A percentile compares a stretch with the other conserved stretches of the same genome.
Evolutionary conservation across 2,329 filamentous ascomycete genomes (phyloP).

Genomic region (Alternaria solani): DNA sequence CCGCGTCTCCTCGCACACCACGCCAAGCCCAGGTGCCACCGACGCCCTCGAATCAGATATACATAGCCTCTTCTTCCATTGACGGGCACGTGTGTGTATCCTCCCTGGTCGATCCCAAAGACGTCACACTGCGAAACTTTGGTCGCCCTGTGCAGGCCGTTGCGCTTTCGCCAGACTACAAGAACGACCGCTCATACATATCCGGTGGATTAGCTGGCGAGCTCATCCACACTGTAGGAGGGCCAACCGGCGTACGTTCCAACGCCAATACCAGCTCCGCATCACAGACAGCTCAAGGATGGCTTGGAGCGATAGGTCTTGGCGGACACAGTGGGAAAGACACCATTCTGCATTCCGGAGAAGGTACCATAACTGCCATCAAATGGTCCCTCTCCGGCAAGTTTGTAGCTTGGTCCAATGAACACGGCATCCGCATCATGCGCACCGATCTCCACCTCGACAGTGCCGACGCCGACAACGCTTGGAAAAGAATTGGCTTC

Average conservation of each 20-base stretch:
- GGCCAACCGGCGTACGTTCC: constrained; percentile 76
- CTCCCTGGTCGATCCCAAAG: constrained; percentile 84
- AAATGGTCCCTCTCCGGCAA: constrained; percentile 94
- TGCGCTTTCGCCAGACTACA: constrained; percentile 94
- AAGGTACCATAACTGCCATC: constrained; percentile 88
- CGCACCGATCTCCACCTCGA: constrained; percentile 85
- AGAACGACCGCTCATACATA: constrained; percentile 84
- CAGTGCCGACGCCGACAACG: constrained; percentile 76
- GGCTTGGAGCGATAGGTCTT: constrained; percentile 88
- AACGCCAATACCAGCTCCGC: constrained; percentile 91
- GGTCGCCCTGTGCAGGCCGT: constrained; percentile 91
- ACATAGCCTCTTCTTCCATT: constrained; percentile 91
- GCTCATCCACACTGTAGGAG: constrained; percentile 84
- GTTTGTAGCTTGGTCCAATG: constrained; percentile 94
- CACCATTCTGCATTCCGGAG: constrained; percentile 86
- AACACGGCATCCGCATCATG: constrained; percentile 98
- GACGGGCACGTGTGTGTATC: constrained; percentile 95
- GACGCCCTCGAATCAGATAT: constrained; percentile 87
- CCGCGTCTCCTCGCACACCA: constrained; percentile 61
- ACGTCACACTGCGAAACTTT: constrained; percentile 92
- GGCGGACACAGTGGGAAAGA: constrained; percentile 82
- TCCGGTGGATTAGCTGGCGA: constrained; percentile 90
- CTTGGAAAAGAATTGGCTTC: constrained; percentile 95
- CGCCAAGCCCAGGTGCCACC: constrained; percentile 70
- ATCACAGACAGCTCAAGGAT: constrained; percentile 83